These are phyloP conservation scores for Herpetospermum pedunculosum DNA, from an alignment of 306 rosid species.

Conservation along the genomic window DNA sequence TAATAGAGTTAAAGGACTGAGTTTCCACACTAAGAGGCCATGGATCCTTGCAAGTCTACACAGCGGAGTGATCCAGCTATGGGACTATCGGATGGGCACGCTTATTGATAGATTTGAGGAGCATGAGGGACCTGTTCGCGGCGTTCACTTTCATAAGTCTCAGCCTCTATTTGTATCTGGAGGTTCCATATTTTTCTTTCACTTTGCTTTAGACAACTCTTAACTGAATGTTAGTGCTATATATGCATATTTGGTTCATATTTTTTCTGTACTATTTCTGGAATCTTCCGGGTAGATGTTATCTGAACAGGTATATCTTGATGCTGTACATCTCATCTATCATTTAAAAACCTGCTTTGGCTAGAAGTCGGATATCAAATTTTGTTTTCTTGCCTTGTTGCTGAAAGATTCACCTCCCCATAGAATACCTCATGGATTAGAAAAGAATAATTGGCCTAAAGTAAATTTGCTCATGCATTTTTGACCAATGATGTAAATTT, in stretches of 20 bases:
- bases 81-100: slow-evolving; percentile 98
- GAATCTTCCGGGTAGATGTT: background rate
- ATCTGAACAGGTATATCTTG: background rate
- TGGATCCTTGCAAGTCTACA: slow-evolving; percentile 99
- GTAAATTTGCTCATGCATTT: background rate
- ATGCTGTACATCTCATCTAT: background rate
- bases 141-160: slow-evolving; percentile 90
- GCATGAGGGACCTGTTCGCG: slow-evolving; percentile 95
- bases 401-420: background rate
- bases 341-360: background rate
- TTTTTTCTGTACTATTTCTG: background rate
- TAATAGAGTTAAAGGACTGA: slow-evolving; percentile 90
- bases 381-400: background rate
- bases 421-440: background rate
- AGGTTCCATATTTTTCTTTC: slow-evolving; percentile 24
- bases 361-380: background rate
- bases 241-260: background rate
- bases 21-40: slow-evolving; percentile 89
- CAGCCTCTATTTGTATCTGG: slow-evolving; percentile 94
- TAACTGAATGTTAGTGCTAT: background rate
- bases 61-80: slow-evolving; percentile 95
- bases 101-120: slow-evolving; percentile 85
- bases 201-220: background rate
- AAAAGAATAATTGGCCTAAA: background rate
- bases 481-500: background rate